Conservation (phyloP, 768 basidiomycete species). For the Tephrocybe sp. region DNA sequence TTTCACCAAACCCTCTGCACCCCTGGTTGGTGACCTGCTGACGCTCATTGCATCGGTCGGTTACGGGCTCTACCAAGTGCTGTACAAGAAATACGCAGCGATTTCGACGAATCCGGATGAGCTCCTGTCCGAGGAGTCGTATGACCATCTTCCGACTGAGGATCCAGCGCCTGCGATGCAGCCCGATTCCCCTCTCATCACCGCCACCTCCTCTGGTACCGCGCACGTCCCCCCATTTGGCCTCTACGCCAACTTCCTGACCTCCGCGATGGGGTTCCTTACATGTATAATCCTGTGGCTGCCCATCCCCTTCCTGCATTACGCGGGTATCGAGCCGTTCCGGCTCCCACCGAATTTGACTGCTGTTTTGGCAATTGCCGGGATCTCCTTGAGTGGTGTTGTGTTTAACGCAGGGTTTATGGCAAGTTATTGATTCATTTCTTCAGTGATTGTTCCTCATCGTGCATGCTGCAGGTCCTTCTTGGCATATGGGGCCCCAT, state of each 20-base stretch:
- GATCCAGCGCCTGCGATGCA: slow-evolving; percentile 13
- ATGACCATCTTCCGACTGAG: slow-evolving; percentile 43
- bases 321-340: slow-evolving; percentile 64
- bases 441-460: slow-evolving; percentile 5
- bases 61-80: slow-evolving; percentile 80
- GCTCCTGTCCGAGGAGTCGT: slow-evolving; percentile 36
- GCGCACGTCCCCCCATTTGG: slow-evolving; percentile 75
- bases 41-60: slow-evolving; percentile 70
- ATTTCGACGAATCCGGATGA: slow-evolving; percentile 63
- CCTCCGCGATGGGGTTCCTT: slow-evolving; percentile 74
- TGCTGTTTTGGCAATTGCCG: slow-evolving; percentile 54
- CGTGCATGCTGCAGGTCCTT: slow-evolving; percentile 52
- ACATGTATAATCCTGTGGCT: slow-evolving; percentile 80
- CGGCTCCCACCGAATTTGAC: slow-evolving; percentile 51
- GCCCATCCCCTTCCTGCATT: slow-evolving; percentile 74
- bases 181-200: slow-evolving; percentile 10
- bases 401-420: slow-evolving; percentile 86
- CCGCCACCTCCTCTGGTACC: slow-evolving; percentile 25
- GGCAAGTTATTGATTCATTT: slow-evolving; percentile 42
- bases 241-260: slow-evolving; percentile 80
- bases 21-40: slow-evolving; percentile 71
- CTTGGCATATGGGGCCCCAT: slow-evolving; percentile 88
- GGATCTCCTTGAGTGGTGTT: slow-evolving; percentile 71
- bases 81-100: slow-evolving; percentile 80
- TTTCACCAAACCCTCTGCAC: slow-evolving; percentile 40